These are phyloP conservation scores for Vitis hybrid DNA, from an alignment of 177 flowering plant species.

Conservation along the genomic window DNA sequence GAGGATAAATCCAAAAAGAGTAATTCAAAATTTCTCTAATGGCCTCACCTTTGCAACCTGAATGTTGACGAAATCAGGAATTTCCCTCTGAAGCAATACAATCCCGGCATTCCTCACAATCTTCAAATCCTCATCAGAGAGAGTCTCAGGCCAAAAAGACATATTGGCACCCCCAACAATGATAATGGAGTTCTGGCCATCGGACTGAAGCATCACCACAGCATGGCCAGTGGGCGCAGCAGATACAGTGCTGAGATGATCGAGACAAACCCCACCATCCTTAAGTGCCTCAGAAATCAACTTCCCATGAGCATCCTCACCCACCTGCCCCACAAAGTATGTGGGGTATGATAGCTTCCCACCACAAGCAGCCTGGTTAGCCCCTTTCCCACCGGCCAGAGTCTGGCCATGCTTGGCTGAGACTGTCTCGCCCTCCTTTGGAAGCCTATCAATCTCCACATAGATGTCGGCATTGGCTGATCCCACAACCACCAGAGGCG, in stretches of 20 bases:
- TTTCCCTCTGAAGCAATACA: conserved; percentile 89
- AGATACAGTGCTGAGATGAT: conserved; percentile 39
- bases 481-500: conserved; percentile 87
- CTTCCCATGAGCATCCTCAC: conserved; percentile 79
- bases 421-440: conserved; percentile 80
- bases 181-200: conserved; percentile 88
- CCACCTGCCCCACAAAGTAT: conserved; percentile 81
- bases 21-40: not conserved
- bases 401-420: conserved; percentile 74
- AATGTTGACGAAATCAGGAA: conserved; percentile 87
- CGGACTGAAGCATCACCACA: conserved; percentile 85
- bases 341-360: conserved; percentile 73
- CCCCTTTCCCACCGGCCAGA: conserved; percentile 93
- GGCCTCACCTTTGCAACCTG: conserved; percentile 84
- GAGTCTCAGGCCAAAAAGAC: conserved; percentile 63
- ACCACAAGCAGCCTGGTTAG: conserved; percentile 89
- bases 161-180: conserved; percentile 96
- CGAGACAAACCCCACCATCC: conserved; percentile 60
- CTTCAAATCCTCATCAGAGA: conserved; percentile 48
- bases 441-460: conserved; percentile 80
- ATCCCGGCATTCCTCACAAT: conserved; percentile 72
- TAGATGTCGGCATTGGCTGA: conserved; percentile 95
- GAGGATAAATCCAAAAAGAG: not conserved
- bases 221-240: conserved; percentile 93
- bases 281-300: conserved; percentile 63